Conservation (phyloP, 2,329 filamentous ascomycete species). For the Stachybotrys chlorohalonatus region DNA sequence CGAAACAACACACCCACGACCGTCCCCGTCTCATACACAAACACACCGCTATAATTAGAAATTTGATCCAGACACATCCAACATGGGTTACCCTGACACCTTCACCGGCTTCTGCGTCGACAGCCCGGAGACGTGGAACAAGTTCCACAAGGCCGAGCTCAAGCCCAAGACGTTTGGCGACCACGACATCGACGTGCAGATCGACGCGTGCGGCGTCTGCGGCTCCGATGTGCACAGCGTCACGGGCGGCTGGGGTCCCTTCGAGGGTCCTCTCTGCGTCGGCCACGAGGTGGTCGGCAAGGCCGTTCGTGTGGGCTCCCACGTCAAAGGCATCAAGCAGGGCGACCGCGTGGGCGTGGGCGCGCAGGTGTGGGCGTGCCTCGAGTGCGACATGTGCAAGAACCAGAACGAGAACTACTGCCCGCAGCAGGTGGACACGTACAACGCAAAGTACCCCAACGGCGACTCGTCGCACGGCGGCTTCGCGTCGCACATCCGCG, state of each 20-base stretch:
- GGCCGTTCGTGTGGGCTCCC: slow-evolving; percentile 36
- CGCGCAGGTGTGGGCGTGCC: slow-evolving; percentile 49
- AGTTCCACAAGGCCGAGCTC: slow-evolving; percentile 27
- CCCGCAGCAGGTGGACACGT: slow-evolving; percentile 43
- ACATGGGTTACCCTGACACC: slow-evolving; percentile 34
- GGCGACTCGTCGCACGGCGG: slow-evolving; percentile 59
- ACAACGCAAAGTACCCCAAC: slow-evolving; percentile 46
- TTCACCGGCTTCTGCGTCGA: slow-evolving; percentile 34
- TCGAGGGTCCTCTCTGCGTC: slow-evolving; percentile 37
- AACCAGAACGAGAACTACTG: slow-evolving; percentile 41
- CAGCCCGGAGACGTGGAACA: slow-evolving; percentile 30
- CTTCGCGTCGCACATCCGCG: slow-evolving; percentile 39
- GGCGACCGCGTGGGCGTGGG: slow-evolving; percentile 59
- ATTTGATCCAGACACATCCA: slow-evolving; percentile 3
- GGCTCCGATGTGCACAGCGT: slow-evolving; percentile 53
- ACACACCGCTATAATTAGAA: background rate
- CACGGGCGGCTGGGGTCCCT: slow-evolving; percentile 45
- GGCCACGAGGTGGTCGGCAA: slow-evolving; percentile 52
- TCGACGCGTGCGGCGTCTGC: slow-evolving; percentile 59
- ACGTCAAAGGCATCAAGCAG: slow-evolving; percentile 39
- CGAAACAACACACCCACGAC: too few relatives aligned
- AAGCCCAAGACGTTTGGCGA: slow-evolving; percentile 27
- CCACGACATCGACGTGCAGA: slow-evolving; percentile 54
- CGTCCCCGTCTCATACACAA: background rate
- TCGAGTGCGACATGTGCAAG: slow-evolving; percentile 38